Percentiles rank a stretch among this genome's conserved stretches.
Conservation (phyloP, 345 rosid genomes). For the Murraya paniculata region DNA sequence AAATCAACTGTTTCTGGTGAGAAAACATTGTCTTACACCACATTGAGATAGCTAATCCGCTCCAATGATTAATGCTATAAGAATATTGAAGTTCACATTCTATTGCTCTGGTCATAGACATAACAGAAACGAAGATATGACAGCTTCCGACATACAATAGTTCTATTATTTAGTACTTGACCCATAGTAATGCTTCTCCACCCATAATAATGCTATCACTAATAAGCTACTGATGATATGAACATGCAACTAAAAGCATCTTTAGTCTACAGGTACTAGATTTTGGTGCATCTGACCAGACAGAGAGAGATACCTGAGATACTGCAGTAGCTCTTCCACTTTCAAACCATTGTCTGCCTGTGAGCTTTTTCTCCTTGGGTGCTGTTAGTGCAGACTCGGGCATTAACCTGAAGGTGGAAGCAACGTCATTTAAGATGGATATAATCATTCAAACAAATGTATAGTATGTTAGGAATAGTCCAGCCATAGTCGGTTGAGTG, state of each 20-base stretch:
- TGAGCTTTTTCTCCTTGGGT: constrained; percentile 79
- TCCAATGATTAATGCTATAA: background rate
- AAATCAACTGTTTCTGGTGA: background rate
- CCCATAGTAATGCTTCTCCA: background rate
- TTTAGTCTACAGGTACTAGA: background rate
- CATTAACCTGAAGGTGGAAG: constrained; percentile 57
- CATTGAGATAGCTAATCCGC: background rate
- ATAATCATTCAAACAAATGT: background rate
- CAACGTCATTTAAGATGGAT: background rate
- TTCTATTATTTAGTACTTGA: background rate
- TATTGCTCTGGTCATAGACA: background rate
- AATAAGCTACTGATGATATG: background rate
- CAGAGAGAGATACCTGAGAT: constrained; percentile 10
- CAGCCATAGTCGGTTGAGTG: background rate
- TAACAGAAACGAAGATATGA: background rate
- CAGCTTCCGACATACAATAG: background rate
- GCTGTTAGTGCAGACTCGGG: constrained; percentile 80
- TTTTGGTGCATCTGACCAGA: constrained; percentile 5
- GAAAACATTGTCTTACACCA: background rate
- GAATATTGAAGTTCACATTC: background rate
- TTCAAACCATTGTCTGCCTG: constrained; percentile 97
- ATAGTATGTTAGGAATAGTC: background rate
- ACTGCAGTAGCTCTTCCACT: constrained; percentile 68
- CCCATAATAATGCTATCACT: background rate
- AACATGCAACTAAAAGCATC: background rate